Evolutionary conservation across 78 protist species (phyloP).

Genomic region (Guillardia theta): DNA sequence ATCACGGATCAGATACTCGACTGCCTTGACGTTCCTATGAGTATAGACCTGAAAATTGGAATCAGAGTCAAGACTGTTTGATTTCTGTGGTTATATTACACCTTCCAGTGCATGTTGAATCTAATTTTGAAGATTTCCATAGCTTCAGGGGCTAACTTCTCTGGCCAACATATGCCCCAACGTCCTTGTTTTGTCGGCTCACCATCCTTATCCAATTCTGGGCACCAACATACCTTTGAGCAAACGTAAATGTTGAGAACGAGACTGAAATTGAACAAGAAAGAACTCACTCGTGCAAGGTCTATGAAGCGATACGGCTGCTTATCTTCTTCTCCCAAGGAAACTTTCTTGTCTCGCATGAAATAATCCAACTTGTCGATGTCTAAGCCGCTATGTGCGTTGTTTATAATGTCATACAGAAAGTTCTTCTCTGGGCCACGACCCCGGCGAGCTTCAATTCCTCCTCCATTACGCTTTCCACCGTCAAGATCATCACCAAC

Average conservation of each 20-base stretch:
- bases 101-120: neutral
- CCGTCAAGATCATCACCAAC: neutral
- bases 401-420: conserved; percentile 57
- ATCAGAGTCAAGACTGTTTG: neutral
- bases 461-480: too few relatives aligned
- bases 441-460: neutral
- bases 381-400: conserved; percentile 10
- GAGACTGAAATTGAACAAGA: neutral
- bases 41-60: neutral
- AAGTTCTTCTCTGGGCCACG: neutral
- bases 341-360: neutral
- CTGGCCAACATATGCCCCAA: neutral
- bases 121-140: neutral
- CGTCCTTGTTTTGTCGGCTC: too few relatives aligned
- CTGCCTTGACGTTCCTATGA: neutral
- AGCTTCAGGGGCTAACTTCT: neutral
- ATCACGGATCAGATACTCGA: neutral
- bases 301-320: neutral
- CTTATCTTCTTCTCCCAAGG: neutral
- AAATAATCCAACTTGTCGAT: conserved; percentile 17
- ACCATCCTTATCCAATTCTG: neutral
- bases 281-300: neutral
- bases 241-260: neutral
- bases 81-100: neutral
- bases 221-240: neutral